phyloP scores from a whole-genome alignment of 768 basidiomycete genomes.

The Gloeophyllum trabeum region DNA sequence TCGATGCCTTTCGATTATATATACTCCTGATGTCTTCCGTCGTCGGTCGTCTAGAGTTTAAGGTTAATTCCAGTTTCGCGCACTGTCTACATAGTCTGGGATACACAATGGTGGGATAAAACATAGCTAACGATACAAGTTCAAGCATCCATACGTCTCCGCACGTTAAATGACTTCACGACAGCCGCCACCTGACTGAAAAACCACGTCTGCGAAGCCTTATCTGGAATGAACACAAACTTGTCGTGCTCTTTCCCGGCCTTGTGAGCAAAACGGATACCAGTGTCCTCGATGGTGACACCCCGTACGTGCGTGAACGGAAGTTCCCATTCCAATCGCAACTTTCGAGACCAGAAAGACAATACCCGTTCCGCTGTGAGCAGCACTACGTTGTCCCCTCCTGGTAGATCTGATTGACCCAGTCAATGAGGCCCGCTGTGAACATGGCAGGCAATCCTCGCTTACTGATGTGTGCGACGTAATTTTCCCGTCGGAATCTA shows the following conservation, averaged over 20 bases:
- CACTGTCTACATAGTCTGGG: constrained; percentile 2
- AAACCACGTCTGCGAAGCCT: constrained; percentile 69
- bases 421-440: constrained; percentile 1
- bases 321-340: constrained; percentile 86
- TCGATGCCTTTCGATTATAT: constrained; percentile 10
- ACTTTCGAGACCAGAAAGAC: constrained; percentile 75
- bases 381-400: constrained; percentile 69
- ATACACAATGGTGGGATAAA: constrained; percentile 2
- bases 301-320: constrained; percentile 81
- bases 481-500: constrained; percentile 69
- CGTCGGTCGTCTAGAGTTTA: no score
- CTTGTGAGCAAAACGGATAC: constrained; percentile 81
- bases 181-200: constrained; percentile 67
- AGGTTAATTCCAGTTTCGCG: constrained; percentile 15
- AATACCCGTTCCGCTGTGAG: constrained; percentile 73
- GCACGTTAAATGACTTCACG: constrained; percentile 67
- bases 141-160: constrained; percentile 54
- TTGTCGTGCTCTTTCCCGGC: constrained; percentile 63
- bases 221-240: constrained; percentile 69
- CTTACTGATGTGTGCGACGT: constrained; percentile 89
- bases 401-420: constrained; percentile 47
- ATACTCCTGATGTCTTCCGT: constrained; percentile 5
- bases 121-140: constrained; percentile 3
- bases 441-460: constrained; percentile 1
- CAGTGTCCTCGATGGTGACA: constrained; percentile 82